Evolutionary conservation across 768 basidiomycete species (phyloP).

Genomic region (Serendipita sp.): DNA sequence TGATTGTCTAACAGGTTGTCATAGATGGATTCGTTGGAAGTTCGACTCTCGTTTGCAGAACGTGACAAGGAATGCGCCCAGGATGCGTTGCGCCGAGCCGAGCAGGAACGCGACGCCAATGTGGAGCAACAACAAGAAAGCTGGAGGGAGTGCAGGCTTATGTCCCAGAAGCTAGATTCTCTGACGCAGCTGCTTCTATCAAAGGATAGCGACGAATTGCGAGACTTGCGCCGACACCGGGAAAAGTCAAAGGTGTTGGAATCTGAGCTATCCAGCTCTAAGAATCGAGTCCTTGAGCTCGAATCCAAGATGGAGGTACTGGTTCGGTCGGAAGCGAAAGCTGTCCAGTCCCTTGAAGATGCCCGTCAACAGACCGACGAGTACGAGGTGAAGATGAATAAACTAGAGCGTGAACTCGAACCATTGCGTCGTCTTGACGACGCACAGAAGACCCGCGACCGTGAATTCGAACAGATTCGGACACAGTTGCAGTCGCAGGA

Average conservation of each 20-base stretch:
- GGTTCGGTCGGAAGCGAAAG: conserved; percentile 41
- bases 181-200: conserved; percentile 46
- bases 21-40: conserved; percentile 46
- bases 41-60: conserved; percentile 36
- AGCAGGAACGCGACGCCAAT: conserved; percentile 39
- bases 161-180: conserved; percentile 55
- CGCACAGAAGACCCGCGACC: conserved; percentile 80
- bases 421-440: conserved; percentile 47
- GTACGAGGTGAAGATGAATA: conserved; percentile 66
- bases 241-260: conserved; percentile 46
- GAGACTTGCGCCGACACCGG: conserved; percentile 47
- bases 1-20: conserved; percentile 9
- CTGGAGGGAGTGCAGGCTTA: conserved; percentile 60
- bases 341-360: conserved; percentile 48
- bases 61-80: conserved; percentile 47
- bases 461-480: conserved; percentile 44
- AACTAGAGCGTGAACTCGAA: conserved; percentile 50
- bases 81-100: conserved; percentile 36
- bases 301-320: conserved; percentile 44
- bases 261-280: conserved; percentile 46
- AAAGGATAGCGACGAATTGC: conserved; percentile 53
- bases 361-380: conserved; percentile 66
- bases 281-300: conserved; percentile 58
- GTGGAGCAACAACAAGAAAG: conserved; percentile 48
- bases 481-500: background rate